These are phyloP conservation scores for Diaporthe sp. DNA, from an alignment of 2,329 filamentous ascomycete genomes.

Conservation along the genomic window DNA sequence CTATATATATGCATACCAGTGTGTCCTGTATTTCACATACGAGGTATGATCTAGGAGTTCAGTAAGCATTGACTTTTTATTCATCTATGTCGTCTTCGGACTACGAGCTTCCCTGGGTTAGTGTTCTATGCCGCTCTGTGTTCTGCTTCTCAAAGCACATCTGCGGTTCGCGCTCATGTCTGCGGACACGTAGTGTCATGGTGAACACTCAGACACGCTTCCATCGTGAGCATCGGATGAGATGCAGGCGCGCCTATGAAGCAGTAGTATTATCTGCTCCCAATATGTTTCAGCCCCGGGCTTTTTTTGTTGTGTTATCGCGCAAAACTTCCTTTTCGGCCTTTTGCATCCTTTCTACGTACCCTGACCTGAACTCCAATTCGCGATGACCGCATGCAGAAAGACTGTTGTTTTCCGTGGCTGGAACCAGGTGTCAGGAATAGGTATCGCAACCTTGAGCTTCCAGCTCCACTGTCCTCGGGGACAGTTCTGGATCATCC, in stretches of 20 bases:
- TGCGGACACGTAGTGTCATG: not conserved
- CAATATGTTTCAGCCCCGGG: not conserved
- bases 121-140: slow-evolving; percentile 11
- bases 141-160: slow-evolving; percentile 8
- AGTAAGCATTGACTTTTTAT: slow-evolving; percentile 6
- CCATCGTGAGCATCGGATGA: not conserved
- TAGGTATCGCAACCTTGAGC: not conserved
- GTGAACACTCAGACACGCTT: not conserved
- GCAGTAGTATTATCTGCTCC: not conserved
- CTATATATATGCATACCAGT: not conserved
- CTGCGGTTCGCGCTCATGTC: slow-evolving; percentile 1
- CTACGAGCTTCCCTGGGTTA: slow-evolving; percentile 15
- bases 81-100: slow-evolving; percentile 12
- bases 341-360: slow-evolving; percentile 14
- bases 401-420: not conserved
- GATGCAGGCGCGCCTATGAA: not conserved
- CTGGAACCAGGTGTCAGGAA: not conserved
- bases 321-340: slow-evolving; percentile 8
- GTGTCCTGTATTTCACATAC: not conserved
- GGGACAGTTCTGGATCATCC: slow-evolving; percentile 5
- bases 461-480: not conserved
- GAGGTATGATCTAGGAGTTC: not conserved
- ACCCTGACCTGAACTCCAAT: slow-evolving; percentile 20
- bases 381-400: slow-evolving; percentile 9
- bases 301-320: not conserved